Conservation (phyloP, 169 alveolate species). For the Cryptosporidium ryanae region DNA sequence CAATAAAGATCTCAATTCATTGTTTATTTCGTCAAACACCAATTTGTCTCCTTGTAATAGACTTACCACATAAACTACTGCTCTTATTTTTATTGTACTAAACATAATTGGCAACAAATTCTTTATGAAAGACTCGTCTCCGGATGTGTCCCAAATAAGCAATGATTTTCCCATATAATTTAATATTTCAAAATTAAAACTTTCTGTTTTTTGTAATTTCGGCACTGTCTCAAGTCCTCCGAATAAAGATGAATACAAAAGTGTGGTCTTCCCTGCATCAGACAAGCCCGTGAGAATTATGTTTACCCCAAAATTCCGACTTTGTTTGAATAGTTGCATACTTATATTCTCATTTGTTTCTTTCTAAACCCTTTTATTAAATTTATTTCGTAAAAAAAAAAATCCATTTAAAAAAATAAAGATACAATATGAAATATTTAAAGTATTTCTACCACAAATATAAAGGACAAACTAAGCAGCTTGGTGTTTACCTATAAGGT, state of each 20-base stretch:
- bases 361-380: no score
- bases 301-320: conserved; percentile 3
- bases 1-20: conserved; percentile 29
- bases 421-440: no score
- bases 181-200: conserved; percentile 57
- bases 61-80: conserved; percentile 64
- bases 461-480: no score
- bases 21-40: conserved; percentile 44
- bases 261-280: conserved; percentile 56
- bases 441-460: no score
- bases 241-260: conserved; percentile 34
- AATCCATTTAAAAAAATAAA: no score
- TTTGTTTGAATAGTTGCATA: background rate
- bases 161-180: conserved; percentile 7
- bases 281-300: conserved; percentile 37
- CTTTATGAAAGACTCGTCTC: conserved; percentile 30
- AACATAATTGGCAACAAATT: conserved; percentile 48
- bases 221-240: conserved; percentile 23
- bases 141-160: conserved; percentile 59
- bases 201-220: conserved; percentile 30
- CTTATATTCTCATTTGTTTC: no score
- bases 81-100: conserved; percentile 46
- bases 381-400: no score
- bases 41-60: conserved; percentile 31
- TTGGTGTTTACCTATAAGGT: no score